Conservation (phyloP, 2,329 filamentous ascomycete species). For the Zymoseptoria crescenta region DNA sequence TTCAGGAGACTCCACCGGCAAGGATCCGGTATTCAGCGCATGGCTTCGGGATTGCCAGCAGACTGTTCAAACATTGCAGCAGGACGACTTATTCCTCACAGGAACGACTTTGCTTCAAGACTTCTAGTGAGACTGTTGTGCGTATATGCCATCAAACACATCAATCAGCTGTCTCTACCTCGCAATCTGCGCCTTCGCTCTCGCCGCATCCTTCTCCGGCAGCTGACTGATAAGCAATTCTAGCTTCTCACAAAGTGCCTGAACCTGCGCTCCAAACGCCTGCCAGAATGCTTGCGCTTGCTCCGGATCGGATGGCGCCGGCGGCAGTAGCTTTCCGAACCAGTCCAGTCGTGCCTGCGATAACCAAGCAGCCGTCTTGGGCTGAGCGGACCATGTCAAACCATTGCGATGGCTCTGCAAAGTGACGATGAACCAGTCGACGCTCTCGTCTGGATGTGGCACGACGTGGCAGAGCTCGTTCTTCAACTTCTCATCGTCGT, state of each 20-base stretch:
- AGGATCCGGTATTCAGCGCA: background rate
- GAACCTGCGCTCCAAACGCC: background rate
- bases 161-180: background rate
- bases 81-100: background rate
- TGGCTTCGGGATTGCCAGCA: slow-evolving; percentile 1
- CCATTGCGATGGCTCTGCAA: slow-evolving; percentile 5
- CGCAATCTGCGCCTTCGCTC: slow-evolving; percentile 6
- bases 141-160: background rate
- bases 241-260: slow-evolving; percentile 5
- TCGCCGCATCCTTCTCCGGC: slow-evolving; percentile 5
- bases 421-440: slow-evolving; percentile 5
- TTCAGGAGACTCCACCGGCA: background rate
- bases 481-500: slow-evolving; percentile 6
- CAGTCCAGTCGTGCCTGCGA: slow-evolving; percentile 8
- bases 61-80: background rate
- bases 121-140: background rate
- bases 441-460: slow-evolving; percentile 9
- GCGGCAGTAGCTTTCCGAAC: slow-evolving; percentile 3
- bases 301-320: slow-evolving; percentile 1
- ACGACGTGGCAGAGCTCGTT: slow-evolving; percentile 10
- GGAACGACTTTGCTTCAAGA: background rate
- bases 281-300: slow-evolving; percentile 1
- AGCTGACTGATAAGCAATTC: slow-evolving; percentile 2
- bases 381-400: slow-evolving; percentile 5
- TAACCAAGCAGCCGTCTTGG: slow-evolving; percentile 9